phyloP scores from a whole-genome alignment of 176 grass and related monocot genomes.

The Oryza officinalis region DNA sequence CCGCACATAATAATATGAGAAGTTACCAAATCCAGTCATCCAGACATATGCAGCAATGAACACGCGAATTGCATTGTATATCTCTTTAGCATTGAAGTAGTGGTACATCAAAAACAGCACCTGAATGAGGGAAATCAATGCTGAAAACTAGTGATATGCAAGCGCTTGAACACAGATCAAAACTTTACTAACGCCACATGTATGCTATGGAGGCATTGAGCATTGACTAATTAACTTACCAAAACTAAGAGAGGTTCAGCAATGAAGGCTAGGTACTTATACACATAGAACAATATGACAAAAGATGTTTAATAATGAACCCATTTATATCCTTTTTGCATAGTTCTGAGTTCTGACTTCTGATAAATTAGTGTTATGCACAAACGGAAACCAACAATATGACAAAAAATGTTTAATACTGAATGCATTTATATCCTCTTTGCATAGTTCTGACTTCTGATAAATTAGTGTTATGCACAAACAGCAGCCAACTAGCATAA shows the following conservation, averaged over 20 bases:
- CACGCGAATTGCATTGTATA: slow-evolving; percentile 98
- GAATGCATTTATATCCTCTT: not conserved
- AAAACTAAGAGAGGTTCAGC: slow-evolving; percentile 18
- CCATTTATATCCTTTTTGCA: not conserved
- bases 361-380: slow-evolving; percentile 15
- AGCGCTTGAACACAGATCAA: slow-evolving; percentile 13
- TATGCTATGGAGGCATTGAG: not conserved
- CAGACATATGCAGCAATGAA: slow-evolving; percentile 99
- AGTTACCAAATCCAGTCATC: slow-evolving; percentile 99
- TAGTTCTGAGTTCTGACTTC: not conserved
- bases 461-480: slow-evolving; percentile 21
- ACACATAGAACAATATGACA: slow-evolving; percentile 1
- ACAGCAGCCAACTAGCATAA: slow-evolving; percentile 3
- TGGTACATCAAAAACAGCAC: slow-evolving; percentile 99
- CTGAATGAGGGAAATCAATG: slow-evolving; percentile 59
- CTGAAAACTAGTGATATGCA: slow-evolving; percentile 20
- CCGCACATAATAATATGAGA: slow-evolving; percentile 97
- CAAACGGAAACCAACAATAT: slow-evolving; percentile 1
- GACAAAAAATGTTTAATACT: slow-evolving; percentile 12
- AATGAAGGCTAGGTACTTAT: not conserved
- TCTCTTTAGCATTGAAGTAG: slow-evolving; percentile 99
- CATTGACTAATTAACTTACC: slow-evolving; percentile 25
- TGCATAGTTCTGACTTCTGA: not conserved
- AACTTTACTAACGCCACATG: slow-evolving; percentile 15
- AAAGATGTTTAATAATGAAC: slow-evolving; percentile 25